These are phyloP conservation scores for Amylostereum areolatum DNA, from an alignment of 1,284 basidiomycete genomes.

Conservation along the genomic window DNA sequence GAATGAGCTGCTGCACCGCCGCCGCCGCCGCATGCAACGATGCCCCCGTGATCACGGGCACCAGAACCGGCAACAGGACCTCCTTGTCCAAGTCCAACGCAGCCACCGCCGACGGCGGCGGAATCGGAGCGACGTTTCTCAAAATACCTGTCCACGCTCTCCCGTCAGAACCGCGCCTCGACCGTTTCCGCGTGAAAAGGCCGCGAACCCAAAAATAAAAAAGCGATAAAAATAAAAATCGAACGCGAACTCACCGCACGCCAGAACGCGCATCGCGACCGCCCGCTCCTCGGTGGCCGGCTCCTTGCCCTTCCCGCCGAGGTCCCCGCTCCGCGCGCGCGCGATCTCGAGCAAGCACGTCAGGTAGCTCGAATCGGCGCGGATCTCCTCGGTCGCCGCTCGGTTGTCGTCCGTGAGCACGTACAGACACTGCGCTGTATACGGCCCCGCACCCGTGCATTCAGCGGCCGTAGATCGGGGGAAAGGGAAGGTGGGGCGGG, in stretches of 20 bases:
- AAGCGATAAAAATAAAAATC: not conserved
- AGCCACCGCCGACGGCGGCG: conserved; percentile 57
- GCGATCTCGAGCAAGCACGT: conserved; percentile 70
- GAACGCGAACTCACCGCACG: conserved; percentile 48
- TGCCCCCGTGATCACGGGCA: conserved; percentile 60
- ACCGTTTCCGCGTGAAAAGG: too few species aligned
- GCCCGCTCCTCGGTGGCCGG: conserved; percentile 40
- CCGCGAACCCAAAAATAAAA: not conserved
- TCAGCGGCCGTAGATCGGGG: not conserved
- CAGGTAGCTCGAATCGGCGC: conserved; percentile 56
- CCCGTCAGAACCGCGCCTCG: too few species aligned
- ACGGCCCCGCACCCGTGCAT: not conserved
- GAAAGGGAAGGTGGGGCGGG: not conserved
- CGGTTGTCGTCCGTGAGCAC: conserved; percentile 86
- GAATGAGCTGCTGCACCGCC: conserved; percentile 49
- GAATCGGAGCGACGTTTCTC: conserved; percentile 69
- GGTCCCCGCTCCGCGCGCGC: conserved; percentile 28
- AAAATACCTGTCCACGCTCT: conserved; percentile 51
- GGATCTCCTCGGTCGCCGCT: conserved; percentile 58
- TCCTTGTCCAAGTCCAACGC: conserved; percentile 66
- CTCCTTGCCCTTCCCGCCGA: conserved; percentile 35
- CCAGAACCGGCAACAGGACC: conserved; percentile 68
- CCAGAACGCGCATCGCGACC: conserved; percentile 61
- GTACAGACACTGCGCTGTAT: conserved; percentile 81
- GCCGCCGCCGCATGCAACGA: conserved; percentile 50